Evolutionary conservation across 2,329 filamentous ascomycete genomes (phyloP).

Genomic region (Aspergillus tanneri): DNA sequence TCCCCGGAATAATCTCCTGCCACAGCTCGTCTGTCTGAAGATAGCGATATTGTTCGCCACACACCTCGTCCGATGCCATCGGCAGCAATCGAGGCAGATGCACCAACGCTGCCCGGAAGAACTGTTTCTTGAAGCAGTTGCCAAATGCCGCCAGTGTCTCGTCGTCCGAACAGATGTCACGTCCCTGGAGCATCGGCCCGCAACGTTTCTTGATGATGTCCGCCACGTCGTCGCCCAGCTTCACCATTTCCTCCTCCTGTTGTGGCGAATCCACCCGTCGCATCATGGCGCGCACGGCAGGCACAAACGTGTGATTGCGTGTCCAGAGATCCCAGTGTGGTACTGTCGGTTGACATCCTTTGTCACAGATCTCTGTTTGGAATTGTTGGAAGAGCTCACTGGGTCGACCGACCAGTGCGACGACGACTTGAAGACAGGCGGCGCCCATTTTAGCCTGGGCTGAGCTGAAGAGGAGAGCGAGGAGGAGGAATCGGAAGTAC

Average conservation of each 20-base stretch:
- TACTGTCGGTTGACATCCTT: conserved; percentile 34
- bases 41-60: conserved; percentile 31
- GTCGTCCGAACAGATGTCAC: conserved; percentile 34
- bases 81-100: conserved; percentile 31
- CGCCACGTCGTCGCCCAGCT: conserved; percentile 38
- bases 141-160: conserved; percentile 34
- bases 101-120: conserved; percentile 31
- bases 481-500: conserved; percentile 13
- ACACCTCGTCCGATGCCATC: conserved; percentile 32
- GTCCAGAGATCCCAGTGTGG: conserved; percentile 40
- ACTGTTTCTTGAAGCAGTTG: conserved; percentile 37
- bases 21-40: conserved; percentile 33
- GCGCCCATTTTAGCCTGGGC: conserved; percentile 47
- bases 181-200: conserved; percentile 29
- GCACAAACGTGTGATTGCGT: conserved; percentile 37
- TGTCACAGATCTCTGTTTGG: conserved; percentile 35
- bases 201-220: conserved; percentile 34
- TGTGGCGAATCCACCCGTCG: conserved; percentile 31
- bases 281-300: conserved; percentile 36
- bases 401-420: conserved; percentile 52
- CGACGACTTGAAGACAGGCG: conserved; percentile 82
- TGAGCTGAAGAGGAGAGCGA: conserved; percentile 21
- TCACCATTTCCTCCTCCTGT: conserved; percentile 31
- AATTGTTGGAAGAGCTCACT: conserved; percentile 34
- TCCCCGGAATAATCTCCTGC: conserved; percentile 35